phyloP scores from a whole-genome alignment of 2,329 filamentous ascomycete genomes.

The Xylariaceae sp. region DNA sequence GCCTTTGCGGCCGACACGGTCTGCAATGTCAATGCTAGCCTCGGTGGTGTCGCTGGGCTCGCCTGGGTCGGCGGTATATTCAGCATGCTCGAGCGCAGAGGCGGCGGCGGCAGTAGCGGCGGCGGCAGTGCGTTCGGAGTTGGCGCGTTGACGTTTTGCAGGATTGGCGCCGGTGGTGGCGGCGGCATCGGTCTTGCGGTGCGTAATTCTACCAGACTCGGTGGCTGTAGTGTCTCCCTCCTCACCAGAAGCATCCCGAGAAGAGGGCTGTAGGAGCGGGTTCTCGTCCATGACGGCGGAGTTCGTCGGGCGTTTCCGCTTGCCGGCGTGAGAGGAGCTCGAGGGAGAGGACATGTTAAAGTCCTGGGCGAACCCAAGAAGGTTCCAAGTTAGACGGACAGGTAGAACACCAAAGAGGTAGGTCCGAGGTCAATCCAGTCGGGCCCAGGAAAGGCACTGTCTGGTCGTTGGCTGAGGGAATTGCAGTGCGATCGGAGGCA shows the following conservation, averaged over 20 bases:
- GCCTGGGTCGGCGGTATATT: constrained; percentile 52
- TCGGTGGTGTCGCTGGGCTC: constrained; percentile 67
- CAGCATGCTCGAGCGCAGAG: constrained; percentile 38
- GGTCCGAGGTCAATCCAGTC: neutral
- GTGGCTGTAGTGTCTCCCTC: constrained; percentile 69
- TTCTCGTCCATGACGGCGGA: constrained; percentile 49
- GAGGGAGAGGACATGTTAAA: constrained; percentile 55
- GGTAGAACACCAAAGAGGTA: neutral
- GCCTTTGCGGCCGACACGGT: constrained; percentile 51
- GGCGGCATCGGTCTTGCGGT: constrained; percentile 49
- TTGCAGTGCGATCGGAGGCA: neutral
- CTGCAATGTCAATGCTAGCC: constrained; percentile 61
- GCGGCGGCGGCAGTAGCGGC: constrained; percentile 38
- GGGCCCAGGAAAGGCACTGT: constrained; percentile 1
- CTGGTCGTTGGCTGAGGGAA: neutral
- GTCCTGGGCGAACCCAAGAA: constrained; percentile 1
- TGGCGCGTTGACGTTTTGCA: constrained; percentile 74
- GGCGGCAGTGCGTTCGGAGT: constrained; percentile 47
- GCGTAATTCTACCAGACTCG: constrained; percentile 49
- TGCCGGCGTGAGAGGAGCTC: constrained; percentile 51
- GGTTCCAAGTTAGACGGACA: neutral
- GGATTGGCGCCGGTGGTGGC: constrained; percentile 43
- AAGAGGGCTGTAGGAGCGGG: constrained; percentile 61
- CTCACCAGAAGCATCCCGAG: constrained; percentile 76
- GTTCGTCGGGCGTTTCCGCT: constrained; percentile 71